Evolutionary conservation across 2,329 filamentous ascomycete species (phyloP), one percentile per base, ranked within the genome.

Genomic region (Magnaporthiopsis rhizophila): DNA sequence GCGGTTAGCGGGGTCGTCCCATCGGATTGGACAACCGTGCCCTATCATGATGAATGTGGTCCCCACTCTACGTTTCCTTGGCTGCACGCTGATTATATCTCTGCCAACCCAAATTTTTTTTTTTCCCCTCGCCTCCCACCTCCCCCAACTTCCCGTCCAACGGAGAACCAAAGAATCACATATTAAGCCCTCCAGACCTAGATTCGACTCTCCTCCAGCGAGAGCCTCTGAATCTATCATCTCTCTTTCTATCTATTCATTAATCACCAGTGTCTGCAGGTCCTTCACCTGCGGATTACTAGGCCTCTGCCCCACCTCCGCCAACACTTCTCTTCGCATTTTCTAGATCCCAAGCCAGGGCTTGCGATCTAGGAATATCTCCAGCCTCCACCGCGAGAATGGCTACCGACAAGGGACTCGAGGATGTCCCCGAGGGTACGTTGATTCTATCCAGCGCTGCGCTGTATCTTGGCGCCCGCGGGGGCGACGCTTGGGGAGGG

Each of bases 381-480:
- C 74, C 69, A 76, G 73, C 73, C 70, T 62, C 74, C 81, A 84
- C 82, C 88, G 88, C 91, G 94, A 97, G 90, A 87, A 98, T 98
- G 94, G 94, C 93, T 92, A 88, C 89, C 79, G 90, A 92, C 75
- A 97, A 96, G 86, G 94, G 94, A 86, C 92, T 98, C 84, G 93
- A 97, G 86, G 94, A 98, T 80, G 89, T 97, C 82, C 89, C 91
- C 79, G 92, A 96, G 86, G 87, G 92, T 96, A 85, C 84, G 91
- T 88, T 32, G 61, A 53, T 24, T 21, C 15, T 56, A 18, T 24
- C 38, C 38, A 30, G 38, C 60, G 1, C 18, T 28, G 45, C 45
- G 21, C 45, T 9, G 18, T 24, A 53, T 53, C 45, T 21, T 21
- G 45, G n/a, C 9, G 21, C 45, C 45, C 45, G 45, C 45, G 45